These are phyloP conservation scores for Bocquillonia castaneifolia DNA, from an alignment of 441 rosid genomes.

Conservation along the genomic window DNA sequence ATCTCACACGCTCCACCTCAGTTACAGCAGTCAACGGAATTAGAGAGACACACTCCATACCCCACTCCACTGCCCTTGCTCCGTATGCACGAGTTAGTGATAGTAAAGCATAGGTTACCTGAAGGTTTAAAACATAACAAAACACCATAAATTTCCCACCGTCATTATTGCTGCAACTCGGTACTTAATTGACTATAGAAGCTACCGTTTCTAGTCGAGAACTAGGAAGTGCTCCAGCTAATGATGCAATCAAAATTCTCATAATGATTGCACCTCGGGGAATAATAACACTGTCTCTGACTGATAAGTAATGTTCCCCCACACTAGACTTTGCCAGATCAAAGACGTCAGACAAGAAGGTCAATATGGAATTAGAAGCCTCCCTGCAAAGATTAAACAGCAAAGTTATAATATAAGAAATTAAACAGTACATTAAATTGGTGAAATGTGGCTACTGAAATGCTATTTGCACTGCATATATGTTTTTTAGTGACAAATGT, in stretches of 20 bases:
- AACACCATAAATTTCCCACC: background rate
- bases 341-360: slow-evolving; percentile 81
- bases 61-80: slow-evolving; percentile 74
- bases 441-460: background rate
- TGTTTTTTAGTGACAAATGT: background rate
- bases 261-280: slow-evolving; percentile 81
- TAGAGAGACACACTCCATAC: slow-evolving; percentile 51
- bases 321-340: slow-evolving; percentile 66
- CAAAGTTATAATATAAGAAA: background rate
- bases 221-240: slow-evolving; percentile 95
- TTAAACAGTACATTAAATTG: slow-evolving; percentile 8
- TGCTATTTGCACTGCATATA: background rate
- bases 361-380: slow-evolving; percentile 91
- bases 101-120: slow-evolving; percentile 77
- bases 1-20: slow-evolving; percentile 65
- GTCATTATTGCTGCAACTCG: background rate
- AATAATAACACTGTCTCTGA: slow-evolving; percentile 66
- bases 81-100: slow-evolving; percentile 69
- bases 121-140: slow-evolving; percentile 1
- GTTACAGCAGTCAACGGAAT: slow-evolving; percentile 76
- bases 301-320: slow-evolving; percentile 56
- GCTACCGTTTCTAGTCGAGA: slow-evolving; percentile 86
- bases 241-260: slow-evolving; percentile 76
- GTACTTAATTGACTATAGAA: background rate
- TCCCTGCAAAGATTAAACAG: slow-evolving; percentile 54